Percentiles rank a stretch among this genome's conserved stretches.
phyloP scores from a whole-genome alignment of 106 monocot species.

The Dendrobium catenatum region DNA sequence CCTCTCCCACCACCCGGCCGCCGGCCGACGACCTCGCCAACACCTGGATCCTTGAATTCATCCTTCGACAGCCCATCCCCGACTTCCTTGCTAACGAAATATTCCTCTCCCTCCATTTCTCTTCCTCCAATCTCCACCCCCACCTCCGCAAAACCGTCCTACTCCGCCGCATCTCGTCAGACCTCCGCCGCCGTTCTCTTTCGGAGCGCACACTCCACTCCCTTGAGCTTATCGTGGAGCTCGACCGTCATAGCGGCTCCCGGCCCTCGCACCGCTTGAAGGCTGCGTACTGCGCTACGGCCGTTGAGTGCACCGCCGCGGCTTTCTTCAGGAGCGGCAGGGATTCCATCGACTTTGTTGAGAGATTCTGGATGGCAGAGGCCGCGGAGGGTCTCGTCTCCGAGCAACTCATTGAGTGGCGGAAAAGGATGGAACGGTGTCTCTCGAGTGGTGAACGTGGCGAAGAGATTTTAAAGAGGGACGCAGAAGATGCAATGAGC shows the following conservation, averaged over 20 bases:
- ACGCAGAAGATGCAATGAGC: conserved; percentile 18
- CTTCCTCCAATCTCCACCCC: neutral
- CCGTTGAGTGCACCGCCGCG: conserved; percentile 14
- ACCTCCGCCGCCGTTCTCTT: conserved; percentile 13
- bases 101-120: conserved; percentile 21
- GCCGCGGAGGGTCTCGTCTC: conserved; percentile 5
- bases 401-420: neutral
- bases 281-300: conserved; percentile 31
- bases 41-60: conserved; percentile 41
- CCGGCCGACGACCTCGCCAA: neutral
- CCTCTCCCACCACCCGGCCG: neutral
- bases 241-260: conserved; percentile 7
- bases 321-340: conserved; percentile 1
- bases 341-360: conserved; percentile 9
- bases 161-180: conserved; percentile 28
- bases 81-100: conserved; percentile 22
- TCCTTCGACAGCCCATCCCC: conserved; percentile 35
- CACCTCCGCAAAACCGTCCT: conserved; percentile 36
- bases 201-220: conserved; percentile 19
- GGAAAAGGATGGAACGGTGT: conserved; percentile 19
- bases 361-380: conserved; percentile 22
- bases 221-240: conserved; percentile 37
- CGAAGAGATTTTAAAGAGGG: conserved; percentile 6
- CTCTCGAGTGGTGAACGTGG: neutral
- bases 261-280: conserved; percentile 5